phyloP scores from a whole-genome alignment of 2,329 filamentous ascomycete species.

The Neonectria magnoliae region DNA sequence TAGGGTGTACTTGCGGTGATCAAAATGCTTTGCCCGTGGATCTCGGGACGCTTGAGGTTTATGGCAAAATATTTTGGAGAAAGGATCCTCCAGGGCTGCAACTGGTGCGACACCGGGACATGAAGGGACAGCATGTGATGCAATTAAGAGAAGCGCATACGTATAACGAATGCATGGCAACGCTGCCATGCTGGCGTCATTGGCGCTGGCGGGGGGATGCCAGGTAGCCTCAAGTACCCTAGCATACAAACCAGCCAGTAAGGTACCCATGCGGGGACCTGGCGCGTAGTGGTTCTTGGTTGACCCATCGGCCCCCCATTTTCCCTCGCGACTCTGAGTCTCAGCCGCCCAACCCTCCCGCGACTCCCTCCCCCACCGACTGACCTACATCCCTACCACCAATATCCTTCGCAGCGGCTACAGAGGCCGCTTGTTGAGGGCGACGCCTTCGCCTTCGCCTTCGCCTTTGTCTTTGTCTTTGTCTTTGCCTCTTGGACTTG shows the following conservation, averaged over 20 bases:
- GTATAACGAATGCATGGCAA: constrained; percentile 6
- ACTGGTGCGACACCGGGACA: neutral
- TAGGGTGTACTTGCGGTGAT: neutral
- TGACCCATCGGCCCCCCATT: constrained; percentile 16
- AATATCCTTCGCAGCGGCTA: constrained; percentile 15
- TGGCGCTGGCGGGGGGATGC: constrained; percentile 15
- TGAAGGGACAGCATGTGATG: constrained; percentile 2
- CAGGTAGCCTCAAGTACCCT: constrained; percentile 5
- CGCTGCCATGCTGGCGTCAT: constrained; percentile 14
- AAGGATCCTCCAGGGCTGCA: neutral
- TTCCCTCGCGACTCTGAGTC: constrained; percentile 27
- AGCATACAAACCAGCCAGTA: constrained; percentile 5
- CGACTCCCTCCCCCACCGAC: constrained; percentile 23
- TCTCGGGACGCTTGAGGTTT: neutral
- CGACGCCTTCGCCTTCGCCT: constrained; percentile 32
- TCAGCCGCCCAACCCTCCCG: constrained; percentile 21
- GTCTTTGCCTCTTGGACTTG: constrained; percentile 18
- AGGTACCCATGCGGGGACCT: constrained; percentile 10
- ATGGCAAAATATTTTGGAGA: no score
- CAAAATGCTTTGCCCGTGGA: neutral
- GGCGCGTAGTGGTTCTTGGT: constrained; percentile 19
- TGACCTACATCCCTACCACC: constrained; percentile 12
- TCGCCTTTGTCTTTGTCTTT: neutral
- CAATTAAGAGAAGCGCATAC: constrained; percentile 22
- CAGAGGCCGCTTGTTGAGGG: constrained; percentile 21